A percentile compares a stretch with the other conserved stretches of the same genome.
Evolutionary conservation across 129 eudicot genomes (phyloP).

Genomic region (Calendula officinalis): DNA sequence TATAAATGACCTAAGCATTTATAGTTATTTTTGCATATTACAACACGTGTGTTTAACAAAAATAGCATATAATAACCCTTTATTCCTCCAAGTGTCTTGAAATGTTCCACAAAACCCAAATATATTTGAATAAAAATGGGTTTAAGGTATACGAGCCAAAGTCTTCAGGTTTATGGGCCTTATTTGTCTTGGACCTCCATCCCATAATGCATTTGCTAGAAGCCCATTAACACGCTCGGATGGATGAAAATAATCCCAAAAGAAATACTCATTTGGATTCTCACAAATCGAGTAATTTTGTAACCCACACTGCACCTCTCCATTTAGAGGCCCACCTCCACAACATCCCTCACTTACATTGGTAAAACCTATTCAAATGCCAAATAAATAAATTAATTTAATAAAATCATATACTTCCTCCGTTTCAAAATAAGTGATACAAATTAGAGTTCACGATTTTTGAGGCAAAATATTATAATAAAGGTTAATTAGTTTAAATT

Average conservation of each 20-base stretch:
- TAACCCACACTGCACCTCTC: slow-evolving; percentile 58
- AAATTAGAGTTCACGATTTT: too few relatives aligned
- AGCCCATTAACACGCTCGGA: slow-evolving; percentile 53
- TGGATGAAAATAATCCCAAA: slow-evolving; percentile 84
- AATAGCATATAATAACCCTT: slow-evolving; percentile 5
- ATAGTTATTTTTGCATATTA: background rate
- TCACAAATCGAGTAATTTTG: slow-evolving; percentile 48
- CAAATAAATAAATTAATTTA: background rate
- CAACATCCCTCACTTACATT: slow-evolving; percentile 62
- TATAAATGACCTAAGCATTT: background rate
- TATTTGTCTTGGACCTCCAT: slow-evolving; percentile 31
- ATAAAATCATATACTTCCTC: background rate
- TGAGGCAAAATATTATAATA: too few relatives aligned
- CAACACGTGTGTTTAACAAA: background rate
- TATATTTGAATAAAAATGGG: background rate
- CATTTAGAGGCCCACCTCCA: slow-evolving; percentile 61
- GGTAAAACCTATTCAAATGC: slow-evolving; percentile 36
- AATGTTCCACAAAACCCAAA: background rate
- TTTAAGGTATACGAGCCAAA: slow-evolving; percentile 26
- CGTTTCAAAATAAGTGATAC: too few relatives aligned
- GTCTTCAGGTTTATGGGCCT: slow-evolving; percentile 64
- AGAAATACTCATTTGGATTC: slow-evolving; percentile 46
- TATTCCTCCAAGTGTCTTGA: background rate
- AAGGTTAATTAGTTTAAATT: too few relatives aligned
- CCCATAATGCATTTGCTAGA: slow-evolving; percentile 52